Conservation (phyloP, 805 yeast genomes). For the Tetrapisispora taiwanensis region DNA sequence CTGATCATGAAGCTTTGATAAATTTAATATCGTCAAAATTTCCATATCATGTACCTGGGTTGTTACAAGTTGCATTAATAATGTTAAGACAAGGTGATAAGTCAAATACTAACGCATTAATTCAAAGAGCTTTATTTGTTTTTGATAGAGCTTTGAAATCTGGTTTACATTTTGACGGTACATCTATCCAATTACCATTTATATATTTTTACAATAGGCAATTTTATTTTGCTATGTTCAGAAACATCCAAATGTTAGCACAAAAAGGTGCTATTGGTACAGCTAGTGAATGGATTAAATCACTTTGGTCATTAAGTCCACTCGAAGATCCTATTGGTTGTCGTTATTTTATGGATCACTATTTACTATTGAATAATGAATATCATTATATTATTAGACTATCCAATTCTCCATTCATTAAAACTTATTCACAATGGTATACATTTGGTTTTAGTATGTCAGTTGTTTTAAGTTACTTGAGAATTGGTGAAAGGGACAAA, state of each 20-base stretch:
- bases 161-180: constrained; percentile 44
- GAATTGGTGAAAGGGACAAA: constrained; percentile 29
- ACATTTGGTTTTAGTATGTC: constrained; percentile 68
- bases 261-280: constrained; percentile 71
- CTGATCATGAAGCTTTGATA: constrained; percentile 68
- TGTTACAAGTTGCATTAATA: constrained; percentile 70
- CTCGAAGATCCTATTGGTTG: constrained; percentile 79
- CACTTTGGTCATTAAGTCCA: constrained; percentile 59
- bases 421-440: constrained; percentile 53
- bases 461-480: constrained; percentile 49
- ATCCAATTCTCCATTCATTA: constrained; percentile 44
- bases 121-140: constrained; percentile 69
- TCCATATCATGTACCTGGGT: constrained; percentile 70
- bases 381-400: constrained; percentile 51
- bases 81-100: constrained; percentile 68
- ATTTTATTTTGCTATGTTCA: constrained; percentile 61
- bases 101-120: constrained; percentile 54
- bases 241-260: constrained; percentile 59
- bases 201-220: constrained; percentile 67
- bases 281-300: constrained; percentile 65
- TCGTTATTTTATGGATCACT: constrained; percentile 71
- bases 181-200: constrained; percentile 60
- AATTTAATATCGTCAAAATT: constrained; percentile 40
- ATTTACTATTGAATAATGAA: constrained; percentile 57
- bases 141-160: constrained; percentile 66